Evolutionary conservation across 1,284 basidiomycete genomes (phyloP), one percentile per base, ranked within the genome.

Genomic region (Malassezia equina): DNA sequence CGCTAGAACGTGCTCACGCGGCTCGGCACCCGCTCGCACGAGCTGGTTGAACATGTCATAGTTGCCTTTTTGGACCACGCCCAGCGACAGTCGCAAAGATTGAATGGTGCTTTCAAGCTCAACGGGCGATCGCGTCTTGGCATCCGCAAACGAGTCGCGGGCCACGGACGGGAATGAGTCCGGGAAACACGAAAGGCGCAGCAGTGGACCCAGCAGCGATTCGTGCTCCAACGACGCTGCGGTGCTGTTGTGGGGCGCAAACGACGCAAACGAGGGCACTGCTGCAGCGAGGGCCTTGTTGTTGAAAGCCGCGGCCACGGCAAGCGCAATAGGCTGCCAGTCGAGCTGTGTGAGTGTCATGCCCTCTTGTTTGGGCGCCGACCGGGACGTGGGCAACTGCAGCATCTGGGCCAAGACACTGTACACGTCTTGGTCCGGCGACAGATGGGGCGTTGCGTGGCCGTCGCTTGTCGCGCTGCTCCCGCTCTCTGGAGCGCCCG

Each of bases 1-100:
- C 51, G 82, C 79, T n/a, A 99, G 76, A 5, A 93, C 86, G 5
- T 81, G 83, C 75, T 95, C 90, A 44, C 90, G 81, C 0, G 88
- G 80, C 58, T 82, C 81, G 0, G 89, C 78, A 0, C 86, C 86
- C 0, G 88, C 83, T 27, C 93, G 83, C 15, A 98, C 85, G 21
- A 98, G 79, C 2, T 84, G 78, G 69, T 95, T 90, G 76, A 91
- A 88, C 48, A 94, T 82, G 72, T 85, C 82, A 77, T 94, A 98
- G 43, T 96, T 78, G 4, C 85, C 83, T 0, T 81, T 80, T 82
- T 90, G 77, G 17, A 73, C 62, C 19, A 66, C 61, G 31, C 62
- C 58, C 34, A 76, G 61, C 29, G 71, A 62, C 52, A 60, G 49
- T 31, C 65, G 64, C 8, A 72, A 52, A 40, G 66, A 60, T 40